A percentile compares a stretch with the other conserved stretches of the same genome.
Evolutionary conservation across 805 yeast species (phyloP).

Genomic region (Metschnikowia proteae): DNA sequence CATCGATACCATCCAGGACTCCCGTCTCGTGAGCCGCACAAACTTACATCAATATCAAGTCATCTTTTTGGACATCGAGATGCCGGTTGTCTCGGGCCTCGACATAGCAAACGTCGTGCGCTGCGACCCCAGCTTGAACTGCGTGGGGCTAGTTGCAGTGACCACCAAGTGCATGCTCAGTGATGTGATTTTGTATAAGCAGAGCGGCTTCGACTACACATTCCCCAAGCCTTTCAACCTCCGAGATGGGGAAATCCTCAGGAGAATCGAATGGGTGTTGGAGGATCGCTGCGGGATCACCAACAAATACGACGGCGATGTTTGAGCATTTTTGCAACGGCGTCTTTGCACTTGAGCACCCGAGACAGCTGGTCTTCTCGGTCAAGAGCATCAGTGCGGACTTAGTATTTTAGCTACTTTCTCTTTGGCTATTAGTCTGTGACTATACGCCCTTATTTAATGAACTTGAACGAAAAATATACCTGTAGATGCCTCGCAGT

Average conservation of each 20-base stretch:
- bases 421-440: not conserved
- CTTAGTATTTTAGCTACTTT: no score
- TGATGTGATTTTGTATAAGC: conserved; percentile 29
- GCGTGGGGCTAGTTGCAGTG: conserved; percentile 37
- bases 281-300: conserved; percentile 5
- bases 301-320: not conserved
- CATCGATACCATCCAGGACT: conserved; percentile 28
- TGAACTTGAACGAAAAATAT: not conserved
- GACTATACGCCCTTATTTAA: not conserved
- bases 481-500: no score
- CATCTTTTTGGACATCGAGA: conserved; percentile 43
- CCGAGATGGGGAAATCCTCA: conserved; percentile 18
- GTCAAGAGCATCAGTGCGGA: no score
- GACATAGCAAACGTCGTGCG: conserved; percentile 29
- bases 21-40: conserved; percentile 27
- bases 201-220: conserved; percentile 39
- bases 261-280: conserved; percentile 19
- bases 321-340: not conserved
- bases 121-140: conserved; percentile 11
- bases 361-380: conserved; percentile 1
- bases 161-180: conserved; percentile 30
- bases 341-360: not conserved
- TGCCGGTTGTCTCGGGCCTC: conserved; percentile 41
- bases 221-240: conserved; percentile 38
- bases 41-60: conserved; percentile 15